Evolutionary conservation across 257 asterid genomes (phyloP).

Genomic region (Penstemon davidsonii): DNA sequence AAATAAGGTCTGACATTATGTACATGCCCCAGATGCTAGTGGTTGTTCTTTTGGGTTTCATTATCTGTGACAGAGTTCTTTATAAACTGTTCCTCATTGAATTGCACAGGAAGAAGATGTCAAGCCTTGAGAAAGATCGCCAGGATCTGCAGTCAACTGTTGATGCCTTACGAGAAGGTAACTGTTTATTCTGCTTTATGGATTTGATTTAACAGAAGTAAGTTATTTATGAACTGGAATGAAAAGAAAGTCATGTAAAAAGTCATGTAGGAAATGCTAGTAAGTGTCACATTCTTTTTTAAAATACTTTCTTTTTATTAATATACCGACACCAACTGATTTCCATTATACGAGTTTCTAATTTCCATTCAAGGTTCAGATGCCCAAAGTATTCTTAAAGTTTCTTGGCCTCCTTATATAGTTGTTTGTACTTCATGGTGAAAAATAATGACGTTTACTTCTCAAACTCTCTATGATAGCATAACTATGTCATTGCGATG

Average conservation of each 20-base stretch:
- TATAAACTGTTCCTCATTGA: slow-evolving; percentile 15
- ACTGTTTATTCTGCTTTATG: background rate
- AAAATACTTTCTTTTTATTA: background rate
- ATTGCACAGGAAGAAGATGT: slow-evolving; percentile 66
- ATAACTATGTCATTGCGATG: background rate
- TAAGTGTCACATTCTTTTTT: too few relatives aligned
- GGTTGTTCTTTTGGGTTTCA: background rate
- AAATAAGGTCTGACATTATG: slow-evolving; percentile 3
- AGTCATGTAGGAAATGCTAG: slow-evolving; percentile 10
- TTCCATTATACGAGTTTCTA: slow-evolving; percentile 7
- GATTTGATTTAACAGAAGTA: slow-evolving; percentile 14
- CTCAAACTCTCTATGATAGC: background rate
- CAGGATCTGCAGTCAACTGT: slow-evolving; percentile 86
- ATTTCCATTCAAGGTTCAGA: background rate
- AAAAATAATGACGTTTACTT: slow-evolving; percentile 4
- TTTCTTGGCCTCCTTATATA: too few relatives aligned
- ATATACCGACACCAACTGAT: background rate
- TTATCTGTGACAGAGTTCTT: slow-evolving; percentile 11
- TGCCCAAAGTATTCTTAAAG: background rate
- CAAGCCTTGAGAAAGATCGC: slow-evolving; percentile 88
- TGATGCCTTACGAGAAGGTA: slow-evolving; percentile 93
- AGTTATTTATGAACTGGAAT: slow-evolving; percentile 13
- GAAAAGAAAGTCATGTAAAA: slow-evolving; percentile 3
- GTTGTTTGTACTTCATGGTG: too few relatives aligned
- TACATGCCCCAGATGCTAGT: background rate